These are phyloP conservation scores for Acacia melanoxylon DNA, from an alignment of 306 rosid species.

Conservation along the genomic window DNA sequence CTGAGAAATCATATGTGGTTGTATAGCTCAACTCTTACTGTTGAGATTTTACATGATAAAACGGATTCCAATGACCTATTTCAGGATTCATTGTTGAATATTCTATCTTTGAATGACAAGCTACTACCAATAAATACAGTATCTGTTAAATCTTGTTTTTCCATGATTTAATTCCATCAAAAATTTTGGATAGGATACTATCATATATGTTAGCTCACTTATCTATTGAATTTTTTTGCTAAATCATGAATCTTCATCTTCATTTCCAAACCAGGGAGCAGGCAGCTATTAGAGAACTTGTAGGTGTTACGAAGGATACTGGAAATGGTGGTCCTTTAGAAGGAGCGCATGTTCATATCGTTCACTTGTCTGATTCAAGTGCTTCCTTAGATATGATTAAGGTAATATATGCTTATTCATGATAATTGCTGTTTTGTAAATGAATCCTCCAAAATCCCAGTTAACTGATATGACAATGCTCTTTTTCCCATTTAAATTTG, in stretches of 20 bases:
- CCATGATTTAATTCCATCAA: slow-evolving; percentile 10
- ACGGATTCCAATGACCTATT: neutral
- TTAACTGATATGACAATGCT: neutral
- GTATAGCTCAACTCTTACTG: neutral
- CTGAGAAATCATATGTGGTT: neutral
- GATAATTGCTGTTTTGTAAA: neutral
- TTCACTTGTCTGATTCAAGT: slow-evolving; percentile 90
- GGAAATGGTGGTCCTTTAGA: slow-evolving; percentile 67
- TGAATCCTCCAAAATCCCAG: neutral
- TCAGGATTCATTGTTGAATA: slow-evolving; percentile 14
- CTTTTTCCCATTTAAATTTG: neutral
- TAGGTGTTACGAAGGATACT: slow-evolving; percentile 73
- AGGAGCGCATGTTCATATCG: slow-evolving; percentile 96
- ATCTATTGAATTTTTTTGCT: slow-evolving; percentile 7
- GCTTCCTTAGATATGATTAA: slow-evolving; percentile 78
- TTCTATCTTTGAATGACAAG: neutral
- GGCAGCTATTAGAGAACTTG: slow-evolving; percentile 80
- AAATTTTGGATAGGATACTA: neutral
- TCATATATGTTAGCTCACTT: slow-evolving; percentile 3
- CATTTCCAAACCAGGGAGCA: slow-evolving; percentile 68
- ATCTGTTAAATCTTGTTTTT: neutral
- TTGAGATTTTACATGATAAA: neutral
- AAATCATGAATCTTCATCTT: slow-evolving; percentile 12
- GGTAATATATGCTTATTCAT: slow-evolving; percentile 41
- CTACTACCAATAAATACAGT: slow-evolving; percentile 3